These are phyloP conservation scores for Pichia exigua DNA, from an alignment of 805 yeast genomes.

Conservation along the genomic window DNA sequence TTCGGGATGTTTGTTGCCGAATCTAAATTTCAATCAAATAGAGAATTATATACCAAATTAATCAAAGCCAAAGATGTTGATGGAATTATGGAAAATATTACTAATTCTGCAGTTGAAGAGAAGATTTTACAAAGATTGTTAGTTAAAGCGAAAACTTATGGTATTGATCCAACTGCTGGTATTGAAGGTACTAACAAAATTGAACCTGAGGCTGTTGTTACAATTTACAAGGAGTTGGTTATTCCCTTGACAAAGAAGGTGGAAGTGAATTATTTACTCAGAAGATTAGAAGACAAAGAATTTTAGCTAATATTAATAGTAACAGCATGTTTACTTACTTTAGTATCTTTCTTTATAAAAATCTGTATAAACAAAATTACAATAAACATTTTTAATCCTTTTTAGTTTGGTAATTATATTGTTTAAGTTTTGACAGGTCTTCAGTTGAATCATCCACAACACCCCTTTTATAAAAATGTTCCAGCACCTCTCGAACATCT, in stretches of 20 bases:
- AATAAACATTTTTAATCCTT: neutral
- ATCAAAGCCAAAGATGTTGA: constrained; percentile 57
- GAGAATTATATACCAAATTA: constrained; percentile 51
- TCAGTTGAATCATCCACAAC: constrained; percentile 4
- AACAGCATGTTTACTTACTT: neutral
- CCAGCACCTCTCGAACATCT: constrained; percentile 18
- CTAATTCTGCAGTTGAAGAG: constrained; percentile 81
- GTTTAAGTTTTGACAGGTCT: neutral
- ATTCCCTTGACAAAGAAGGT: constrained; percentile 94
- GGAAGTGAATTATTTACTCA: constrained; percentile 82
- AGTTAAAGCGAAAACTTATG: constrained; percentile 79
- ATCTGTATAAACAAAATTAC: neutral
- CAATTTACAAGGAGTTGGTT: constrained; percentile 77
- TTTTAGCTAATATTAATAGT: neutral
- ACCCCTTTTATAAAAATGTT: constrained; percentile 14
- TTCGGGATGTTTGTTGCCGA: constrained; percentile 98
- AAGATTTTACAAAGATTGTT: constrained; percentile 71
- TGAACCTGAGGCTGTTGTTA: constrained; percentile 72
- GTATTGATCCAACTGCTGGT: constrained; percentile 76
- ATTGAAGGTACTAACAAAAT: constrained; percentile 67
- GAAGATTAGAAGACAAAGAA: constrained; percentile 60
- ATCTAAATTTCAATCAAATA: constrained; percentile 72
- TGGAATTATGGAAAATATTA: constrained; percentile 75
- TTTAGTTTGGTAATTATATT: neutral
- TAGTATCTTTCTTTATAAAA: neutral